Conservation (phyloP, 2,329 filamentous ascomycete genomes). For the Apiospora saccharicola region DNA sequence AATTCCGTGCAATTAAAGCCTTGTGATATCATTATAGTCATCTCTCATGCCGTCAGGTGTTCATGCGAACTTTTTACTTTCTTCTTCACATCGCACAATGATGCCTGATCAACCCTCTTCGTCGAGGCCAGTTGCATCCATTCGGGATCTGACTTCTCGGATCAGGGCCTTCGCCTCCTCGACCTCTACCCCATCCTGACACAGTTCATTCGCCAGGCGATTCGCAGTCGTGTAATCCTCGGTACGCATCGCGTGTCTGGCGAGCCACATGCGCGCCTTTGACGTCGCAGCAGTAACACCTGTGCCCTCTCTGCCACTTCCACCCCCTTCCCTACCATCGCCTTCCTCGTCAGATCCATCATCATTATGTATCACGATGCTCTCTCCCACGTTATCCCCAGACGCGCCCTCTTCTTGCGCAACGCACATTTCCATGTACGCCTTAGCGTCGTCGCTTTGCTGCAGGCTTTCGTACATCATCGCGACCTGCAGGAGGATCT, state of each 20-base stretch:
- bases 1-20: neutral
- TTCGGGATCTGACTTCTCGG: constrained; percentile 80
- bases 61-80: neutral
- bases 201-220: constrained; percentile 86
- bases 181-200: constrained; percentile 94
- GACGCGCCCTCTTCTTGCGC: constrained; percentile 84
- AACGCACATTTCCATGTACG: constrained; percentile 95
- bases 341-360: constrained; percentile 48
- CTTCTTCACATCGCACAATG: constrained; percentile 2
- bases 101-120: neutral
- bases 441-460: constrained; percentile 80
- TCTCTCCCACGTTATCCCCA: constrained; percentile 52
- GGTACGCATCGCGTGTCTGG: constrained; percentile 77
- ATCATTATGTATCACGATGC: constrained; percentile 63
- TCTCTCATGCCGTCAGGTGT: constrained; percentile 10
- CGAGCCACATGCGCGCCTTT: constrained; percentile 93
- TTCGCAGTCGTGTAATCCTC: constrained; percentile 80
- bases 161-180: constrained; percentile 96
- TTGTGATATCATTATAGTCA: constrained; percentile 7
- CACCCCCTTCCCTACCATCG: constrained; percentile 38
- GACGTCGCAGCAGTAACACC: constrained; percentile 92
- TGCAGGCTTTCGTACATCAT: constrained; percentile 83
- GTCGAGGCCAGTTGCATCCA: constrained; percentile 56
- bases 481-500: constrained; percentile 89
- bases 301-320: constrained; percentile 58